Evolutionary conservation across 805 yeast genomes (phyloP).

Genomic region (Hanseniaspora valbyensis): DNA sequence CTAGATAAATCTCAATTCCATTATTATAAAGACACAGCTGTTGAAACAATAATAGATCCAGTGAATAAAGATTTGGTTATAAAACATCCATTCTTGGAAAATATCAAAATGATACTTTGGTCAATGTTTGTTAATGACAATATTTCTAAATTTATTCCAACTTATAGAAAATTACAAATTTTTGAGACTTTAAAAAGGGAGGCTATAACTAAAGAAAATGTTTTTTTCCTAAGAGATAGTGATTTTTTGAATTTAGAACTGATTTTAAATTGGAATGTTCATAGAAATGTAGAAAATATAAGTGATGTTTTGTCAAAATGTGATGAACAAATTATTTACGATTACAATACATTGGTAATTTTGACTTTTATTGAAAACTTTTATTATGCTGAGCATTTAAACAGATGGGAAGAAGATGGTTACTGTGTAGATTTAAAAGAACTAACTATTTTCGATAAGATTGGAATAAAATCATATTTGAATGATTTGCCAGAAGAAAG

Average conservation of each 20-base stretch:
- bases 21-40: not conserved
- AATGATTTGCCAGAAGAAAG: not conserved
- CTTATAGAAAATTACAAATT: not conserved
- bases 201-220: not conserved
- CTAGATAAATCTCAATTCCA: not conserved
- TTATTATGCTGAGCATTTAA: not conserved
- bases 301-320: not conserved
- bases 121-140: not conserved
- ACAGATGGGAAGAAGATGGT: not conserved
- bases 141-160: not conserved
- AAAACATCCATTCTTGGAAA: constrained; percentile 25
- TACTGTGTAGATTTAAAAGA: not conserved
- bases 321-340: not conserved
- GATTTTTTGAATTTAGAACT: not conserved
- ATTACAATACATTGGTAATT: not conserved
- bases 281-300: not conserved
- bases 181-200: not conserved
- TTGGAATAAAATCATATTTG: not conserved
- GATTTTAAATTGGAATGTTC: not conserved
- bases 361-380: not conserved
- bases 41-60: not conserved
- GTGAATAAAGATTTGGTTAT: constrained; percentile 6
- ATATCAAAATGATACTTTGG: constrained; percentile 10
- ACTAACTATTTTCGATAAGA: not conserved
- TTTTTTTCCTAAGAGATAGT: not conserved